These are phyloP conservation scores for Usnea hakonensis DNA, from an alignment of 495 filamentous ascomycete species.

Conservation along the genomic window DNA sequence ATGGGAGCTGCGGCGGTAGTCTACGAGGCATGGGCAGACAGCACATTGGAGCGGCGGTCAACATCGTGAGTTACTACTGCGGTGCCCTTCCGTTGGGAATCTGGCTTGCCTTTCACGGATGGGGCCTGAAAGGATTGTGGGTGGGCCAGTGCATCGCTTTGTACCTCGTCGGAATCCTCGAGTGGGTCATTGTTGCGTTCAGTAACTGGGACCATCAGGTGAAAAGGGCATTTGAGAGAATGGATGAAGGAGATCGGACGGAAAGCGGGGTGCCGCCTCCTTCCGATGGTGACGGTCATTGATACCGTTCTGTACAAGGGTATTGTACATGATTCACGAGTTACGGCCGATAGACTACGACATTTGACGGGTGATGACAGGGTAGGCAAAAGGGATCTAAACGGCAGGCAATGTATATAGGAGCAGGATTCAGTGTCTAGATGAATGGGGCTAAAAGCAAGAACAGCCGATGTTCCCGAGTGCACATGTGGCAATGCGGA, in stretches of 20 bases:
- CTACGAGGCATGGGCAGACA: slow-evolving; percentile 82
- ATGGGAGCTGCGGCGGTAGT: slow-evolving; percentile 76
- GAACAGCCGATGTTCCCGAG: background rate
- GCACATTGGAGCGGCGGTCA: slow-evolving; percentile 83
- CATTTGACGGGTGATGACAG: background rate
- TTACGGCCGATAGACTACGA: background rate
- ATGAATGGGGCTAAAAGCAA: background rate
- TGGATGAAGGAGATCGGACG: slow-evolving; percentile 52
- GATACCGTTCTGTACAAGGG: background rate
- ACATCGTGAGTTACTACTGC: slow-evolving; percentile 81
- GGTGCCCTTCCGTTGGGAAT: slow-evolving; percentile 79
- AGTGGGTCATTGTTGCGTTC: slow-evolving; percentile 73
- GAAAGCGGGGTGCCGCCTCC: slow-evolving; percentile 2
- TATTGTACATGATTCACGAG: slow-evolving; percentile 2
- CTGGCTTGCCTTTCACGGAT: slow-evolving; percentile 81
- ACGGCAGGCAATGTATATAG: background rate
- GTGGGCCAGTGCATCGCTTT: slow-evolving; percentile 84
- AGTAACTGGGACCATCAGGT: slow-evolving; percentile 78
- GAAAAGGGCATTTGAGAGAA: slow-evolving; percentile 62
- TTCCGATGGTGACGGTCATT: background rate
- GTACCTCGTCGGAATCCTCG: slow-evolving; percentile 69
- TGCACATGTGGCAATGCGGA: background rate
- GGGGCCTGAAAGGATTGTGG: slow-evolving; percentile 81
- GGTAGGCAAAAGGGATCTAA: background rate
- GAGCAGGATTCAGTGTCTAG: background rate